Percentiles rank a stretch among this genome's conserved stretches.
Evolutionary conservation across 768 basidiomycete genomes (phyloP).

Genomic region (Dictyophora rubrovolvata): DNA sequence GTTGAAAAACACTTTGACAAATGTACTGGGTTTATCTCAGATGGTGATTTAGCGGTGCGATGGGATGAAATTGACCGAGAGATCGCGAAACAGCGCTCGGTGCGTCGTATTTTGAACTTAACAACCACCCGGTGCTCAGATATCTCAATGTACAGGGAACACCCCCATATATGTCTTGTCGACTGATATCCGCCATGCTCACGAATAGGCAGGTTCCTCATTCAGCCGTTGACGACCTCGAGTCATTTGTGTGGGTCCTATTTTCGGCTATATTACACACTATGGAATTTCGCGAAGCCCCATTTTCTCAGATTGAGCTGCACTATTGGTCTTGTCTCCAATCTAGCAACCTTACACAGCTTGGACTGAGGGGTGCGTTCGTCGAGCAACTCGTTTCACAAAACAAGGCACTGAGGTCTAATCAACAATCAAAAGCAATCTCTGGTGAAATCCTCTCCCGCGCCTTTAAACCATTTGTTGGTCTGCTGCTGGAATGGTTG

Average conservation of each 20-base stretch:
- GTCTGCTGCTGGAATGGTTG: background rate
- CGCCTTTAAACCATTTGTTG: background rate
- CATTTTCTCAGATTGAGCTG: background rate
- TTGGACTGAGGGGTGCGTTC: too few relatives aligned
- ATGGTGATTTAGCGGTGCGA: background rate
- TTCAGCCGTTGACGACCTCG: constrained; percentile 2
- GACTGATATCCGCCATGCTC: background rate
- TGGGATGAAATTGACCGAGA: background rate
- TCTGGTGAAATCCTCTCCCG: background rate
- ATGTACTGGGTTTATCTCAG: background rate
- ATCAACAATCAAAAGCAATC: too few relatives aligned
- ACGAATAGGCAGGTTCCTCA: background rate
- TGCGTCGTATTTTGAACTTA: background rate
- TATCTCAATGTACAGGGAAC: background rate
- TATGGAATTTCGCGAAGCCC: background rate
- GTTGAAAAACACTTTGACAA: background rate
- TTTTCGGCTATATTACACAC: background rate
- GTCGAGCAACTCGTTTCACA: too few relatives aligned
- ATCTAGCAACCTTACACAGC: background rate
- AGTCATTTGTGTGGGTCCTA: background rate
- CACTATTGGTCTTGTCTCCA: background rate
- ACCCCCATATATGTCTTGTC: background rate
- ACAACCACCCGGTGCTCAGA: background rate
- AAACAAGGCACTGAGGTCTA: too few relatives aligned
- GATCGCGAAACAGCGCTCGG: background rate